Evolutionary conservation across 768 basidiomycete species (phyloP).

Genomic region (Cyathus striatus): DNA sequence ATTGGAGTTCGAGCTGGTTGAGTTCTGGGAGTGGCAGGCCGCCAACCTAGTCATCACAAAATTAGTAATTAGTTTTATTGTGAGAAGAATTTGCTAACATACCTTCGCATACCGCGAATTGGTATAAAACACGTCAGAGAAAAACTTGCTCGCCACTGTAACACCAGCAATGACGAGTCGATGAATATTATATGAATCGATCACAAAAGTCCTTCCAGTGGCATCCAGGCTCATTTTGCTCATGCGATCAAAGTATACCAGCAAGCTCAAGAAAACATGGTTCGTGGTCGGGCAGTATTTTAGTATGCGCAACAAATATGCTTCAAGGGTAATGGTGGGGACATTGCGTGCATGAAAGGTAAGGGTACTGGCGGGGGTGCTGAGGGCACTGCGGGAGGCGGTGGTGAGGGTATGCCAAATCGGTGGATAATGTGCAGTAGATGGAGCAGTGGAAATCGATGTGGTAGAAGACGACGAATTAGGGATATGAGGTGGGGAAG

Average conservation of each 20-base stretch:
- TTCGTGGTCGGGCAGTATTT: conserved; percentile 99
- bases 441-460: too few relatives aligned
- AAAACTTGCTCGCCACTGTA: conserved; percentile 99
- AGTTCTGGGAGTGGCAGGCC: conserved; percentile 90
- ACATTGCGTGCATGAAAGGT: too few relatives aligned
- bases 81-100: conserved; percentile 17
- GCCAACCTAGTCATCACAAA: conserved; percentile 61
- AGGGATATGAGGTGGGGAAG: too few relatives aligned
- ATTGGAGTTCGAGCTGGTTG: conserved; percentile 96
- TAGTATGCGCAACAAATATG: conserved; percentile 90
- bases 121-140: conserved; percentile 97
- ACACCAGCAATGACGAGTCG: conserved; percentile 96
- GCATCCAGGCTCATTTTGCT: conserved; percentile 53
- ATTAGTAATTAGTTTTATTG: not conserved
- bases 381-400: too few relatives aligned
- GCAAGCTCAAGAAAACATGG: conserved; percentile 89
- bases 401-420: too few relatives aligned
- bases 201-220: conserved; percentile 66
- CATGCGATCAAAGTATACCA: conserved; percentile 99
- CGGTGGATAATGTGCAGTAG: too few relatives aligned
- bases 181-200: conserved; percentile 97
- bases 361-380: too few relatives aligned
- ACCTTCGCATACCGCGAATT: conserved; percentile 99
- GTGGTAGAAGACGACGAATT: too few relatives aligned
- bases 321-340: conserved; percentile 91